phyloP scores from a whole-genome alignment of 2,329 filamentous ascomycete species.

The Cryphonectria japonica region DNA sequence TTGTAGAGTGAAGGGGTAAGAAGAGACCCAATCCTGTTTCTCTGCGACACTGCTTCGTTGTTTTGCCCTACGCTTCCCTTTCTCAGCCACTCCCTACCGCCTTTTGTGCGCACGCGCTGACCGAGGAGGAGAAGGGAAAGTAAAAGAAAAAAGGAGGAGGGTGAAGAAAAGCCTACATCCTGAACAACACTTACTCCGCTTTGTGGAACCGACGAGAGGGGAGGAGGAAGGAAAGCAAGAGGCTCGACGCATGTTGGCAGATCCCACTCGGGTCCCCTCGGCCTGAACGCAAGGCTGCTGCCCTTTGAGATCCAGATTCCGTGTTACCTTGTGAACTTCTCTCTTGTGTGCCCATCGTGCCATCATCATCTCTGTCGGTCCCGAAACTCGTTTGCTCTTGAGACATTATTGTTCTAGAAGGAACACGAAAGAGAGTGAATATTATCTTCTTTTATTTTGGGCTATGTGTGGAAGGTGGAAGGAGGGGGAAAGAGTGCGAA shows the following conservation, averaged over 20 bases:
- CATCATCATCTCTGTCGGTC: conserved; percentile 1
- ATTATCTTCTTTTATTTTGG: too few species aligned
- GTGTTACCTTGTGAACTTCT: conserved; percentile 19
- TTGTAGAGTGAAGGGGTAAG: background rate
- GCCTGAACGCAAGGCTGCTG: background rate
- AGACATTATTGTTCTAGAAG: conserved; percentile 15
- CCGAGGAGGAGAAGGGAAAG: background rate
- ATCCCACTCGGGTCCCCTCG: conserved; percentile 4
- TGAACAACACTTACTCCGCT: background rate
- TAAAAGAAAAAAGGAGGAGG: background rate
- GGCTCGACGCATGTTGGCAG: background rate
- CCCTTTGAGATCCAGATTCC: conserved; percentile 23
- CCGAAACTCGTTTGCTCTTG: conserved; percentile 3
- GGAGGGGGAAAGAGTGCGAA: background rate
- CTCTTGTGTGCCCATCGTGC: background rate
- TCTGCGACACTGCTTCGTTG: background rate
- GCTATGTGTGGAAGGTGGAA: background rate
- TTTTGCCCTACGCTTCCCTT: background rate
- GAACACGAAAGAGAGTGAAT: background rate
- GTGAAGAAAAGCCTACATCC: background rate
- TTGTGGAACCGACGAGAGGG: background rate
- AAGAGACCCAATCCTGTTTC: background rate
- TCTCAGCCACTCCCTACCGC: background rate
- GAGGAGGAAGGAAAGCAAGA: background rate
- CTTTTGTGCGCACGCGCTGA: background rate